Evolutionary conservation across 441 rosid genomes (phyloP), one percentile per base, ranked within the genome.

Genomic region (Aleurites moluccanus): DNA sequence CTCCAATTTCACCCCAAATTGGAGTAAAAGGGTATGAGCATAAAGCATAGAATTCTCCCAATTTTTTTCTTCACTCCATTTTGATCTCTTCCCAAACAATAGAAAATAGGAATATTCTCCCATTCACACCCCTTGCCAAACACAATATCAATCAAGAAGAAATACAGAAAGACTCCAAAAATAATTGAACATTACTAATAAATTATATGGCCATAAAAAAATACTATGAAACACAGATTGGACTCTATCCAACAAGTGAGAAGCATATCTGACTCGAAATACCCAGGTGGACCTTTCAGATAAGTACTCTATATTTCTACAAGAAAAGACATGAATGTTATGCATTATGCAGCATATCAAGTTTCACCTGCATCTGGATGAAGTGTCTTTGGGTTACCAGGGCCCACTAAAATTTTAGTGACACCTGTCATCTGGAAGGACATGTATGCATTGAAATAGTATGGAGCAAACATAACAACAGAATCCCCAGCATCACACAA

Each of bases 371-470:
- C 97, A 82, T 96, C 98, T 3, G 99, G 99, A 81, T 92, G 74
- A 81, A 92, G 97, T 9, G 92, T 96, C 67, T 83, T 67, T 1
- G 92, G 86, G 76, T 80, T 57, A 74, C 90, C 85, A 83, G 98
- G 97, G 76, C 98, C 98, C 61, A 96, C 96, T 63, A 91, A 56
- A 67, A 96, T 96, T 71, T 94, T 74, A 73, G 98, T 94, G 81
- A 96, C 76, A 3, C 97, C 98, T 4, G 98, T 96, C 98, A 96
- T 96, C 87, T 96, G 99, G 89, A 96, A 94, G 67, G 98, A 88
- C 98, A 92, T 96, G 83, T 94, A 96, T 53, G 99, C 84, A 69
- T 96, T 96, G 88, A 96, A 96, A 87, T 96, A 96, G 83, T 94
- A 96, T 16, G 99, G 99, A 72, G 94, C 90, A 87, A 96, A 96